These are phyloP conservation scores for Adenanthera pavonina DNA, from an alignment of 306 rosid genomes.

Conservation along the genomic window DNA sequence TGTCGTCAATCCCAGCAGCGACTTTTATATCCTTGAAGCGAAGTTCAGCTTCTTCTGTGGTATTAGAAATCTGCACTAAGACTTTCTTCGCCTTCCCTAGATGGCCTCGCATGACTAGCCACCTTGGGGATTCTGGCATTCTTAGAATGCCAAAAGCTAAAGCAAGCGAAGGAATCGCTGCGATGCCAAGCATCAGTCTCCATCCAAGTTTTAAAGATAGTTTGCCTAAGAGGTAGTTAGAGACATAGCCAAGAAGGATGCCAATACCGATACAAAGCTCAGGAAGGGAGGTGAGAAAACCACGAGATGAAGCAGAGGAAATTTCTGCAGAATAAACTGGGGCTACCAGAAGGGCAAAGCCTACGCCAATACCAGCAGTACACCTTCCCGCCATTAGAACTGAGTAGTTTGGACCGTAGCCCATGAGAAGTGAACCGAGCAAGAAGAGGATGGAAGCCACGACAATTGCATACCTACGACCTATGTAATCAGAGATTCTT, in stretches of 20 bases:
- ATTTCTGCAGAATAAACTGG: conserved; percentile 93
- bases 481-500: conserved; percentile 76
- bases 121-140: conserved; percentile 95
- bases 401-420: conserved; percentile 71
- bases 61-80: conserved; percentile 46
- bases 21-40: conserved; percentile 67
- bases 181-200: conserved; percentile 86
- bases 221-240: conserved; percentile 65
- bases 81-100: conserved; percentile 56
- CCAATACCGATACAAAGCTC: conserved; percentile 81
- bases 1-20: conserved; percentile 60
- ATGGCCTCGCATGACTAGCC: conserved; percentile 78
- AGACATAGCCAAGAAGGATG: conserved; percentile 69
- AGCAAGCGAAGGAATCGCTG: conserved; percentile 68
- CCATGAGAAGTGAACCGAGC: conserved; percentile 78
- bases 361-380: conserved; percentile 78
- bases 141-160: conserved; percentile 54
- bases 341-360: conserved; percentile 80
- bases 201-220: conserved; percentile 65
- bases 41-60: conserved; percentile 57
- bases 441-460: conserved; percentile 65
- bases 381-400: conserved; percentile 72
- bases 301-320: conserved; percentile 67
- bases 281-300: conserved; percentile 71
- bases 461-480: conserved; percentile 80